Evolutionary conservation across 2,329 filamentous ascomycete genomes (phyloP).

Genomic region (Aspergillus unguis): DNA sequence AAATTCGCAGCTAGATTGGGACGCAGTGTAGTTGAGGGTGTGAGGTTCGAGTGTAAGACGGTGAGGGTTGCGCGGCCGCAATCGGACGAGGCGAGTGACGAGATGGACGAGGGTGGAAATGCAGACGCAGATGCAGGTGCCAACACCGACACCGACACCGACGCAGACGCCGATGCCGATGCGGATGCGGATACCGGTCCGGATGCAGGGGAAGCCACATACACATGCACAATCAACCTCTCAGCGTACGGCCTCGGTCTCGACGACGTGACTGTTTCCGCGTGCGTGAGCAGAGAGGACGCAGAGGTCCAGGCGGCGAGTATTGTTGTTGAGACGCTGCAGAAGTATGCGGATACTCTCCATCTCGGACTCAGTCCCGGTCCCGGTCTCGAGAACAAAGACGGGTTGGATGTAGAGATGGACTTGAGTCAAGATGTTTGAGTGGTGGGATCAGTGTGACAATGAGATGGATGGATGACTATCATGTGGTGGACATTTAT

Average conservation of each 20-base stretch:
- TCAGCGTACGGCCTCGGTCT: not conserved
- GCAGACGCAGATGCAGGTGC: not conserved
- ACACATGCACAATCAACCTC: not conserved
- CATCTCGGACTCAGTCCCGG: too few relatives aligned
- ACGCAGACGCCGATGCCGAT: not conserved
- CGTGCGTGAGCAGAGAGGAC: conserved; percentile 27
- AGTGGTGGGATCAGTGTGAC: too few relatives aligned
- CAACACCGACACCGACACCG: conserved; percentile 1
- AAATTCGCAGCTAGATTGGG: conserved; percentile 12
- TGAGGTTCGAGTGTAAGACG: not conserved
- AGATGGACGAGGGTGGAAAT: not conserved
- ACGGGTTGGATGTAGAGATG: too few relatives aligned
- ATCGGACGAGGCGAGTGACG: not conserved
- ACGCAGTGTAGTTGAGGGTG: conserved; percentile 1
- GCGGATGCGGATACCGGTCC: not conserved
- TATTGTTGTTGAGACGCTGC: conserved; percentile 17
- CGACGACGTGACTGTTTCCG: conserved; percentile 20
- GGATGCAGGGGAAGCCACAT: not conserved
- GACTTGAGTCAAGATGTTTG: too few relatives aligned
- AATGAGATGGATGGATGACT: too few relatives aligned
- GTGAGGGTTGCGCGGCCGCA: not conserved
- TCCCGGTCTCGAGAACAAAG: too few relatives aligned
- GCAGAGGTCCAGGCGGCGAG: conserved; percentile 29
- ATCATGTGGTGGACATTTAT: too few relatives aligned
- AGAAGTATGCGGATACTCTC: not conserved